A percentile compares a stretch with the other conserved stretches of the same genome.
Conservation (phyloP, 1,284 basidiomycete genomes). For the Fistulinella cinereoalba region DNA sequence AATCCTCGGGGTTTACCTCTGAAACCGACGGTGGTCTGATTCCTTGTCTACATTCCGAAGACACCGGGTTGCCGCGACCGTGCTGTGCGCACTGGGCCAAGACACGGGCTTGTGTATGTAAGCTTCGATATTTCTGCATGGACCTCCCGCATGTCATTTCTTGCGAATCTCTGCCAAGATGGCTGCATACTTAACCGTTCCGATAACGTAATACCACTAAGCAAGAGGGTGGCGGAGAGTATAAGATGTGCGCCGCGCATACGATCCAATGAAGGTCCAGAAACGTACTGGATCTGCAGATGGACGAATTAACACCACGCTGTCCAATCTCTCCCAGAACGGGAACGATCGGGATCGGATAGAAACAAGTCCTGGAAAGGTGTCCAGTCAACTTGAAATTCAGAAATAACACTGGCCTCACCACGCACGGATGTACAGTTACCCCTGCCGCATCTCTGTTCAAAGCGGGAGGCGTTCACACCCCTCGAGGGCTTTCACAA, state of each 20-base stretch:
- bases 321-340: slow-evolving; percentile 8
- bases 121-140: not conserved
- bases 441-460: too few species aligned
- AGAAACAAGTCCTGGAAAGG: slow-evolving; percentile 6
- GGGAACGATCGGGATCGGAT: slow-evolving; percentile 24
- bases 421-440: too few species aligned
- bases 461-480: not conserved
- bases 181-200: not conserved
- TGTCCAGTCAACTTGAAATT: too few species aligned
- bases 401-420: too few species aligned
- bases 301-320: slow-evolving; percentile 6
- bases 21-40: too few species aligned
- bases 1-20: too few species aligned
- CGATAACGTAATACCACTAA: slow-evolving; percentile 17
- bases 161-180: slow-evolving; percentile 8
- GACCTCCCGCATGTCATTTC: not conserved
- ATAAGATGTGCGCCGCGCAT: not conserved
- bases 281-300: slow-evolving; percentile 17
- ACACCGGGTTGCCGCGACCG: not conserved
- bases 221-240: slow-evolving; percentile 1
- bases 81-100: not conserved
- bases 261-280: not conserved
- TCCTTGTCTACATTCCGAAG: not conserved
- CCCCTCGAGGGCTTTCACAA: too few species aligned
- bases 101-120: not conserved